Percentiles rank a stretch among this genome's conserved stretches.
These are phyloP conservation scores for Clarireedia hainanense DNA, from an alignment of 2,329 filamentous ascomycete genomes.

Conservation along the genomic window DNA sequence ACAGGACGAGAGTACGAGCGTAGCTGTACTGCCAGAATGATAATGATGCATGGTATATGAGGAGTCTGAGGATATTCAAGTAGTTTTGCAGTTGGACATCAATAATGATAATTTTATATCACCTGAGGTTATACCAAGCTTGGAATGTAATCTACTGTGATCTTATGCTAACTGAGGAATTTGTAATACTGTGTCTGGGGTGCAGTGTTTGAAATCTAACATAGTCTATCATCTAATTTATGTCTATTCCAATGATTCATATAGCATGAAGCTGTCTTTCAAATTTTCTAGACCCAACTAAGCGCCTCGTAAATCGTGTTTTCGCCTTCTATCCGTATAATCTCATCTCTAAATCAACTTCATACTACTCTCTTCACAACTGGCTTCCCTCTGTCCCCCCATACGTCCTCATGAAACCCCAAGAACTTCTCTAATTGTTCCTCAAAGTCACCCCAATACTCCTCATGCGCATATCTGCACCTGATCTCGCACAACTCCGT, in stretches of 20 bases:
- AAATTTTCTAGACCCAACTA: background rate
- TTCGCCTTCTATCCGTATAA: background rate
- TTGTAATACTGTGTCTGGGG: too few species aligned
- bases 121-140: too few species aligned
- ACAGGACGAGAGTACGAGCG: background rate
- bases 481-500: background rate
- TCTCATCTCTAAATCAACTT: background rate
- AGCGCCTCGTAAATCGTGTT: background rate
- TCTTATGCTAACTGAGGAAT: too few species aligned
- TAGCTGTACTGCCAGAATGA: background rate
- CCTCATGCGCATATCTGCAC: constrained; percentile 1
- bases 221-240: background rate
- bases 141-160: too few species aligned
- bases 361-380: background rate
- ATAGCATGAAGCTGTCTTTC: background rate
- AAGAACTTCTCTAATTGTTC: background rate
- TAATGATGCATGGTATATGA: background rate
- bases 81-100: too few species aligned
- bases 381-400: background rate
- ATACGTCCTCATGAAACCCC: background rate
- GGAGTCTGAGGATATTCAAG: too few species aligned
- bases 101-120: too few species aligned
- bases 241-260: background rate
- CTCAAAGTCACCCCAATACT: constrained; percentile 6
- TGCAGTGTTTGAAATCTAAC: background rate